A percentile compares a stretch with the other conserved stretches of the same genome.
Conservation (phyloP, 305 asterid species). For the Fraxinus sp. region DNA sequence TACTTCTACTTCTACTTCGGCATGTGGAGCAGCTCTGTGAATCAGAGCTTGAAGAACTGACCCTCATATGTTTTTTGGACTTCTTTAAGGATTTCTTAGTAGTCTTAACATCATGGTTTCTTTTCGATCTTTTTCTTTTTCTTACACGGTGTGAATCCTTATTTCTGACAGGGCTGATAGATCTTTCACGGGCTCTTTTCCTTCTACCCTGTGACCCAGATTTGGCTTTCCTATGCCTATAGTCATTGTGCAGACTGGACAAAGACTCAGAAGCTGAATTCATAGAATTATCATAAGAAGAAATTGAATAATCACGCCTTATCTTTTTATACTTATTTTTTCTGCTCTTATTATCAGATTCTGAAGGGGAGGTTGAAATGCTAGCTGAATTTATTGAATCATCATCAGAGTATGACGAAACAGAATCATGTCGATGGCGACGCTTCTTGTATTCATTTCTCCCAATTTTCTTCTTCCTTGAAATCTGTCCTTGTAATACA, state of each 20-base stretch:
- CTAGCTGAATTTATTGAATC: slow-evolving; percentile 31
- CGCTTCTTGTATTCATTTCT: slow-evolving; percentile 62
- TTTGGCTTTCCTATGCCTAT: slow-evolving; percentile 43
- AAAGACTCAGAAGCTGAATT: slow-evolving; percentile 48
- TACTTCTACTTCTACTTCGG: slow-evolving; percentile 28
- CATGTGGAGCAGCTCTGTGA: slow-evolving; percentile 56
- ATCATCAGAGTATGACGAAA: slow-evolving; percentile 20
- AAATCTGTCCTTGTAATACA: slow-evolving; percentile 20
- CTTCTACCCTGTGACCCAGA: slow-evolving; percentile 31
- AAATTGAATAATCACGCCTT: slow-evolving; percentile 36
- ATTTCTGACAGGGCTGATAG: slow-evolving; percentile 33
- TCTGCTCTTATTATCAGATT: slow-evolving; percentile 33
- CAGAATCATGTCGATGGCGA: slow-evolving; percentile 35
- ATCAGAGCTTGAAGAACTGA: slow-evolving; percentile 54
- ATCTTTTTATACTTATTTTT: slow-evolving; percentile 37
- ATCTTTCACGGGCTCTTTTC: slow-evolving; percentile 42
- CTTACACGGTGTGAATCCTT: slow-evolving; percentile 30
- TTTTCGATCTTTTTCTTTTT: slow-evolving; percentile 57
- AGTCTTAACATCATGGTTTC: slow-evolving; percentile 36
- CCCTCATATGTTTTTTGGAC: slow-evolving; percentile 36
- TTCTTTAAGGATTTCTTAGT: slow-evolving; percentile 54
- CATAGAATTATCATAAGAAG: slow-evolving; percentile 52
- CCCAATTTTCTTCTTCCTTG: slow-evolving; percentile 55
- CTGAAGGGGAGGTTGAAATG: slow-evolving; percentile 20
- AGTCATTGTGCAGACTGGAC: slow-evolving; percentile 32